These are phyloP conservation scores for Amanita molliuscula DNA, from an alignment of 768 basidiomycete genomes.

Conservation along the genomic window DNA sequence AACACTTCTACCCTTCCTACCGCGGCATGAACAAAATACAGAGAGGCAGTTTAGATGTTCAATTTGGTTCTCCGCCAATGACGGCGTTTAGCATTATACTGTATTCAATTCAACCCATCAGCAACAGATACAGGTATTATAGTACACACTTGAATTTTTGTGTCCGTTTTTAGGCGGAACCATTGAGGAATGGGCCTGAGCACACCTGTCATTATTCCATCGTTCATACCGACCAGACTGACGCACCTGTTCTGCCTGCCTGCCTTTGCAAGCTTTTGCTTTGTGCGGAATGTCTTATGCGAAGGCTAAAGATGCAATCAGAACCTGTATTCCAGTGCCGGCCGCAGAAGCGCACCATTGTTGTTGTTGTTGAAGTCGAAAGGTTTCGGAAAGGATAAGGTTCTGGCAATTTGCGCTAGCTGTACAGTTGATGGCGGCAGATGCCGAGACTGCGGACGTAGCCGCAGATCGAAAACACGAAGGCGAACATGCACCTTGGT, in stretches of 20 bases:
- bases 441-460: neutral
- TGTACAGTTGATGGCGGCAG: conserved; percentile 18
- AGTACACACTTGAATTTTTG: conserved; percentile 75
- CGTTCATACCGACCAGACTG: neutral
- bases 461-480: neutral
- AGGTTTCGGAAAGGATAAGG: conserved; percentile 19
- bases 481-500: conserved; percentile 30
- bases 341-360: conserved; percentile 32
- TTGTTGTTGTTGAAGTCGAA: conserved; percentile 16
- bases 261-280: conserved; percentile 95
- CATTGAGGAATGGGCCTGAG: conserved; percentile 93
- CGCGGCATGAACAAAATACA: neutral
- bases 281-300: conserved; percentile 97
- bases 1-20: neutral
- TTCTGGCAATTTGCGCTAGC: conserved; percentile 16
- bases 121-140: neutral
- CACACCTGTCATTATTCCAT: conserved; percentile 6
- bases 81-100: conserved; percentile 94
- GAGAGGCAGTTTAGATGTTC: conserved; percentile 61
- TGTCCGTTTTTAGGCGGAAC: conserved; percentile 96
- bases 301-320: conserved; percentile 58
- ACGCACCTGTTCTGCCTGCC: conserved; percentile 87
- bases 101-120: neutral
- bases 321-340: neutral
- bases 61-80: conserved; percentile 99